Conservation (phyloP, 768 basidiomycete genomes). For the Tricholoma terreum region DNA sequence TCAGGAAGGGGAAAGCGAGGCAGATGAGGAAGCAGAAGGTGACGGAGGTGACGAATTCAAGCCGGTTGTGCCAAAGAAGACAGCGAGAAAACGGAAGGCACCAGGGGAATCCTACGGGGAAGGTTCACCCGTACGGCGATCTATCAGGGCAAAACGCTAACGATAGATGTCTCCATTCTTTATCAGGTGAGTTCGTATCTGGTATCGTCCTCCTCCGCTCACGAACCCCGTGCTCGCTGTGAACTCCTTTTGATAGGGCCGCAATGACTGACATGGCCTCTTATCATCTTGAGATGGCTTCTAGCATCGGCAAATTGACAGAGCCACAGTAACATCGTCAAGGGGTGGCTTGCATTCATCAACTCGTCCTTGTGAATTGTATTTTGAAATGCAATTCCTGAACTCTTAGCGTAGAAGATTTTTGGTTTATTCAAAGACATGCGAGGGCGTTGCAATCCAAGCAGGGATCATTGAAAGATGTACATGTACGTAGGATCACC, state of each 20-base stretch:
- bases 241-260: background rate
- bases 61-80: conserved; percentile 10
- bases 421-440: background rate
- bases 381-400: background rate
- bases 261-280: too few species aligned
- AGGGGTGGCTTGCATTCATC: too few species aligned
- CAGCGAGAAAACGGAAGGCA: conserved; percentile 5
- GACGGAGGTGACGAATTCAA: conserved; percentile 9
- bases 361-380: too few species aligned
- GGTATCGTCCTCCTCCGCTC: background rate
- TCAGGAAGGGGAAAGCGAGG: conserved; percentile 18
- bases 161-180: background rate
- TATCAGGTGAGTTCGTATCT: background rate
- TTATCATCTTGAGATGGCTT: too few species aligned
- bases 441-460: background rate
- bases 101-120: background rate
- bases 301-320: too few species aligned
- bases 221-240: background rate
- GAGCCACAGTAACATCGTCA: too few species aligned
- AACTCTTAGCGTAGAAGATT: background rate
- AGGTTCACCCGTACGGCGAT: background rate
- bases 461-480: background rate
- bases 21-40: conserved; percentile 5
- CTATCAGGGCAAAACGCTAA: background rate
- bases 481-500: background rate